Evolutionary conservation across 1,139 yeast species (phyloP), one percentile per base, ranked within the genome.

Genomic region (Komagataea norvegica): DNA sequence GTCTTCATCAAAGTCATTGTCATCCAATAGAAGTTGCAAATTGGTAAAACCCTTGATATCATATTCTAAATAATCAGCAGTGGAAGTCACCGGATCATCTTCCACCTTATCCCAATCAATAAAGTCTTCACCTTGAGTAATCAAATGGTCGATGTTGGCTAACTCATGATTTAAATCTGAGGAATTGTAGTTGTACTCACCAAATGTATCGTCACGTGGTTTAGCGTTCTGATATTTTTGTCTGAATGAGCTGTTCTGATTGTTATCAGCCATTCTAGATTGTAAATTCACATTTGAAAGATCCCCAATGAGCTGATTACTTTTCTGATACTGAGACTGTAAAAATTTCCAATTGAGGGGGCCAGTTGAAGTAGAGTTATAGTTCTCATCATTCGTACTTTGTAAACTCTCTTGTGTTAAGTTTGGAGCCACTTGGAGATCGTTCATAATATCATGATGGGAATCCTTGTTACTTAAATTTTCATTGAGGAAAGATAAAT

Each of bases 311-410:
- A 7, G 5, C 11, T 11, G 10, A 8, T 10, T 13, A 13, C 16
- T 7, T 22, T 24, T 23, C 24, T 15, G 15, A 28, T 26, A 11
- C 18, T 10, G 25, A 10, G 21, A n/a, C n/a, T 29, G 31, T 5
- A 29, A 14, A 3, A 13, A 8, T 9, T 29, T 29, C 8, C 29
- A 21, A 16, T 25, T n/a, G 17, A 29, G 16, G 6, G 18, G 29
- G 14, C 9, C 14, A 9, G 24, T 36, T 7, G 33, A 19, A 18
- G 29, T 5, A 17, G 35, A 26, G 17, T 40, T 37, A 18, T 23
- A 33, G 31, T 46, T 48, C 31, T 48, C 52, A 33, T 48, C 49
- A 17, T 44, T 45, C 4, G n/a, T 23, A 11, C 46, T 41, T 7
- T 33, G 25, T 3, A 31, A 8, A n/a, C 45, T 44, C 5, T 44